These are phyloP conservation scores for Colletotrichum magnum DNA, from an alignment of 2,329 filamentous ascomycete genomes.

Conservation along the genomic window DNA sequence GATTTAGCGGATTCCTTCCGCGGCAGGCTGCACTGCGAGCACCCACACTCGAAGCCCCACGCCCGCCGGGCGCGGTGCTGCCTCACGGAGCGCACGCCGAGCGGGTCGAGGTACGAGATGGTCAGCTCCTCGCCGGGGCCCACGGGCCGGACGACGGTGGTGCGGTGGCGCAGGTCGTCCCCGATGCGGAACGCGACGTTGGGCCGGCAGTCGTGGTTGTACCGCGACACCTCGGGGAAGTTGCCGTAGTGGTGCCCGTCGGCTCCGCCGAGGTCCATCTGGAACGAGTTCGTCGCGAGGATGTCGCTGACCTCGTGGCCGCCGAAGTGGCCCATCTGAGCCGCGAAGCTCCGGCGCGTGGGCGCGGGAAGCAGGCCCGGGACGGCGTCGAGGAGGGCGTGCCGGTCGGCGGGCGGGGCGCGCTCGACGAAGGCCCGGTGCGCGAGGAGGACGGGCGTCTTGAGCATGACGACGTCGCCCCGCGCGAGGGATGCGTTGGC, in stretches of 20 bases:
- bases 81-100: slow-evolving; percentile 45
- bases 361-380: slow-evolving; percentile 17
- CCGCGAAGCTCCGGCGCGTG: slow-evolving; percentile 30
- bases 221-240: slow-evolving; percentile 47
- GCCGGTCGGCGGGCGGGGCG: slow-evolving; percentile 16
- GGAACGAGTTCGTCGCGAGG: slow-evolving; percentile 41
- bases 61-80: slow-evolving; percentile 46
- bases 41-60: slow-evolving; percentile 59
- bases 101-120: slow-evolving; percentile 57
- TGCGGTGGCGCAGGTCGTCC: slow-evolving; percentile 53
- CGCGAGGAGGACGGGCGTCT: slow-evolving; percentile 36
- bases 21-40: slow-evolving; percentile 52
- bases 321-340: slow-evolving; percentile 39
- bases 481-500: slow-evolving; percentile 44
- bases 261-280: slow-evolving; percentile 40
- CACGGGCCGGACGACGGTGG: slow-evolving; percentile 56
- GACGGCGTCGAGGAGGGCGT: slow-evolving; percentile 29
- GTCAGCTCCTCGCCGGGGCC: slow-evolving; percentile 58
- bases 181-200: slow-evolving; percentile 59
- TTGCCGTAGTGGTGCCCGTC: slow-evolving; percentile 41
- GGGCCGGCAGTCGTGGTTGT: slow-evolving; percentile 62
- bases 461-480: slow-evolving; percentile 40
- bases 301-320: slow-evolving; percentile 40
- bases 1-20: slow-evolving; percentile 47
- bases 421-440: slow-evolving; percentile 41